Conservation (phyloP, 2,329 filamentous ascomycete genomes). For the Nemania sp. region DNA sequence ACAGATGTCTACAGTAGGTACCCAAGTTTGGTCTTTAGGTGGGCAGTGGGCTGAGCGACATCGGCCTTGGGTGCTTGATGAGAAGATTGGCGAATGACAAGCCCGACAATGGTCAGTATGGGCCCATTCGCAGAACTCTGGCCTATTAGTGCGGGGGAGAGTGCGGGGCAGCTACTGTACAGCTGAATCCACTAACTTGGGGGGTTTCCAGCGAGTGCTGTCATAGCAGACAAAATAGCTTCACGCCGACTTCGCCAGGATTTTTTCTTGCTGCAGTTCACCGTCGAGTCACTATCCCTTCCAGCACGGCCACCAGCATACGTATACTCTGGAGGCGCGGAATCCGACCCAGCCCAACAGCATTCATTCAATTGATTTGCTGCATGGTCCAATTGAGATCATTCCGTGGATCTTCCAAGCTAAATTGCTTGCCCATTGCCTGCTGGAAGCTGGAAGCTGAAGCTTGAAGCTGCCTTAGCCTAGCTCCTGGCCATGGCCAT, state of each 20-base stretch:
- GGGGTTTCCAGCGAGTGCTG: too few relatives aligned
- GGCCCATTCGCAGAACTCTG: not conserved
- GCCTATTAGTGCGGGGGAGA: conserved; percentile 14
- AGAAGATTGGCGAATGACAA: conserved; percentile 15
- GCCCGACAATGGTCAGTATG: conserved; percentile 23
- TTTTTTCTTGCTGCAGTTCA: conserved; percentile 10
- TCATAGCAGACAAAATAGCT: conserved; percentile 9
- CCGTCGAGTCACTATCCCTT: conserved; percentile 11
- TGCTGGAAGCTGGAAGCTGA: too few relatives aligned
- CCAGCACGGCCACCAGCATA: not conserved
- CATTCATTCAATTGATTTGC: conserved; percentile 2
- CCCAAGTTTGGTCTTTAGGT: too few relatives aligned
- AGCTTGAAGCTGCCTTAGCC: too few relatives aligned
- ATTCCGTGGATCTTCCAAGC: not conserved
- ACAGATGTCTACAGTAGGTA: too few relatives aligned
- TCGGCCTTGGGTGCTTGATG: not conserved
- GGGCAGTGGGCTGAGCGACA: too few relatives aligned
- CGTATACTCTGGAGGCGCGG: not conserved
- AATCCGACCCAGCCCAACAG: not conserved
- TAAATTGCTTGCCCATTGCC: conserved; percentile 9
- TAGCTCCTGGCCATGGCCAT: conserved; percentile 33
- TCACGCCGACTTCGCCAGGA: conserved; percentile 29
- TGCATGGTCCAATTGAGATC: conserved; percentile 16
- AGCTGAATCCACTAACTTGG: not conserved
- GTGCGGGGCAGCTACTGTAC: too few relatives aligned